Conservation (phyloP, 768 basidiomycete species). For the Tylopilus sp. region DNA sequence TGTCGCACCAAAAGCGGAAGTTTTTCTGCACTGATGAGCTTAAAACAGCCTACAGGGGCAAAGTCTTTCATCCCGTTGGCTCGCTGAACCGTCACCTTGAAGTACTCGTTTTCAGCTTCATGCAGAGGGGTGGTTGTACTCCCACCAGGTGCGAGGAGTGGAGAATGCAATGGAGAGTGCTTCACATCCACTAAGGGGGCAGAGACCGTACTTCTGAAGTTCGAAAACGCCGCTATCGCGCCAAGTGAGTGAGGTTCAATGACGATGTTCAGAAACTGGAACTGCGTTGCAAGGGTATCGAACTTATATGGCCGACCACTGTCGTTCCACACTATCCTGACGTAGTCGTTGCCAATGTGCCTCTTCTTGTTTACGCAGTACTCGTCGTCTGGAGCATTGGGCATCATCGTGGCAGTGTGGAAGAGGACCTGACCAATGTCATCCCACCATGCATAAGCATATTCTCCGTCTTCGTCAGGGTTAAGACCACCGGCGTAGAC, state of each 20-base stretch:
- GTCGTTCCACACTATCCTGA: conserved; percentile 98
- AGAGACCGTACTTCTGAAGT: conserved; percentile 36
- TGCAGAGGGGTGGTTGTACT: conserved; percentile 23
- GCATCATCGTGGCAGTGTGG: conserved; percentile 98
- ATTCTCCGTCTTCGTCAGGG: conserved; percentile 90
- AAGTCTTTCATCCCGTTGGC: conserved; percentile 92
- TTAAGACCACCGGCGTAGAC: conserved; percentile 92
- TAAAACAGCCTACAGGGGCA: conserved; percentile 88
- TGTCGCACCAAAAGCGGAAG: conserved; percentile 88
- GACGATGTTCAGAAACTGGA: conserved; percentile 97
- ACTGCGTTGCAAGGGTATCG: conserved; percentile 88
- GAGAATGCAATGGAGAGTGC: conserved; percentile 19
- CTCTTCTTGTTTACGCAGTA: conserved; percentile 84
- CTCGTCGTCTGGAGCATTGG: conserved; percentile 64
- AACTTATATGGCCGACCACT: conserved; percentile 86
- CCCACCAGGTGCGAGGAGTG: conserved; percentile 11
- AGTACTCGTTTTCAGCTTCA: conserved; percentile 89
- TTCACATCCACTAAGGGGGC: conserved; percentile 12
- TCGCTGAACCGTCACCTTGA: conserved; percentile 89
- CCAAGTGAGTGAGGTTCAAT: conserved; percentile 90
- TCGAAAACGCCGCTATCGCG: conserved; percentile 80
- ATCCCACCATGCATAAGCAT: conserved; percentile 99
- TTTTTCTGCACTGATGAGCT: conserved; percentile 86
- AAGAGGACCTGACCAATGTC: conserved; percentile 94
- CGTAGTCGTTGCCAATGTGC: conserved; percentile 95